Base-by-base conservation (phyloP, 1,284 basidiomycete genomes). In the Puccinia brachypodii region DNA sequence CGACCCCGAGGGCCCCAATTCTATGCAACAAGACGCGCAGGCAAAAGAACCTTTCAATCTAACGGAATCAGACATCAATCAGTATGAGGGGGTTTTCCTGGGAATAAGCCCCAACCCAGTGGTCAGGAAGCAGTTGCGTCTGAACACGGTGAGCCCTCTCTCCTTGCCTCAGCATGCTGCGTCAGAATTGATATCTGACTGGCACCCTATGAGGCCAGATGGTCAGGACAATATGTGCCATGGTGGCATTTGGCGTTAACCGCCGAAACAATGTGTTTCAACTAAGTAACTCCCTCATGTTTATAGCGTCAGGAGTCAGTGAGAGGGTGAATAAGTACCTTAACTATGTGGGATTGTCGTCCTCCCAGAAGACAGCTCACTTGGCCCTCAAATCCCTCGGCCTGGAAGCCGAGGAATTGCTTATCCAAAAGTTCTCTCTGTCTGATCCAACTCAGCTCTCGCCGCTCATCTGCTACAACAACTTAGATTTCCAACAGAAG, bases 401-500 rank as follows among this genome's bases (percentile, higher is more conserved):
- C 14, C 3, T 38, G 14, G 33, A 38, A 33, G 64, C 64, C 19
- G 64, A 66, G n/a, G 14, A 66, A 33, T n/a, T 38, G 3, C 33
- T 66, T 3, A 36, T 11, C 7, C 19, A 8, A 7, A 16, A n/a
- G n/a, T n/a, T n/a, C n/a, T n/a, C n/a, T n/a, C n/a, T n/a, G 56
- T 3, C 31, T 28, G 25, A 3, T 58, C 62, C 22, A 14, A 38
- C 38, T 7, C 25, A 7, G 28, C 38, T 4, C n/a, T 1, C 19
- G 1, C 25, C 47, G 13, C 36, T 38, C 14, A 33, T 75, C 3
- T 56, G 44, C 31, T 9, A 60, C 11, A 53, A 75, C 40, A 76
- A 76, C 22, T 64, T 76, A 16, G 74, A 62, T 22, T 31, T 76
- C 58, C 74, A 62, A 60, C 22, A 76, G 38, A 25, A n/a, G 16